These are phyloP conservation scores for Penstemon davidsonii DNA, from an alignment of 257 asterid species.

Conservation along the genomic window DNA sequence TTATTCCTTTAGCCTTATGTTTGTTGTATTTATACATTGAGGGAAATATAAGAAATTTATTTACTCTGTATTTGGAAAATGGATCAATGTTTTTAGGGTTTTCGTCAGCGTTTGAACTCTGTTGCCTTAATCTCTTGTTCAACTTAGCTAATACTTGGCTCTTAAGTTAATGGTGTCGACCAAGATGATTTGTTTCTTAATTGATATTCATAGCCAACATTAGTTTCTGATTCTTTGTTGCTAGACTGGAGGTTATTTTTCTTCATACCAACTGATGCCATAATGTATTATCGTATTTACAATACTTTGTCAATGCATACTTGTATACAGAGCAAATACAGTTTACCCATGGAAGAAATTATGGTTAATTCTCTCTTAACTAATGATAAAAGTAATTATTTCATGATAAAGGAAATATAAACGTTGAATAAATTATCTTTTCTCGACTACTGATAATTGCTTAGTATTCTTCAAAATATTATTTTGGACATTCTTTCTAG, in stretches of 20 bases:
- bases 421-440: background rate
- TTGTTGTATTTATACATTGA: conserved; percentile 1
- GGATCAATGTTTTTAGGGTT: conserved; percentile 9
- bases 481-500: too few relatives aligned
- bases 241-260: background rate
- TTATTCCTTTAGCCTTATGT: conserved; percentile 1
- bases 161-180: background rate
- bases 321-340: background rate
- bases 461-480: too few relatives aligned
- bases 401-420: background rate
- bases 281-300: background rate
- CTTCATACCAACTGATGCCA: background rate
- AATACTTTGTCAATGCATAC: conserved; percentile 10
- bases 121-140: background rate
- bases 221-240: background rate
- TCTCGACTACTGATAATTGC: too few relatives aligned
- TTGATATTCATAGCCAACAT: background rate
- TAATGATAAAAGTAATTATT: background rate
- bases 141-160: background rate
- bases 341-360: background rate
- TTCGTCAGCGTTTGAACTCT: background rate
- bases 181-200: background rate
- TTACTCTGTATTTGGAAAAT: conserved; percentile 5
- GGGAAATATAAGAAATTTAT: background rate
- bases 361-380: background rate